Base-by-base conservation (phyloP, 176 grass and related monocot species). In the Juncus effusus region DNA sequence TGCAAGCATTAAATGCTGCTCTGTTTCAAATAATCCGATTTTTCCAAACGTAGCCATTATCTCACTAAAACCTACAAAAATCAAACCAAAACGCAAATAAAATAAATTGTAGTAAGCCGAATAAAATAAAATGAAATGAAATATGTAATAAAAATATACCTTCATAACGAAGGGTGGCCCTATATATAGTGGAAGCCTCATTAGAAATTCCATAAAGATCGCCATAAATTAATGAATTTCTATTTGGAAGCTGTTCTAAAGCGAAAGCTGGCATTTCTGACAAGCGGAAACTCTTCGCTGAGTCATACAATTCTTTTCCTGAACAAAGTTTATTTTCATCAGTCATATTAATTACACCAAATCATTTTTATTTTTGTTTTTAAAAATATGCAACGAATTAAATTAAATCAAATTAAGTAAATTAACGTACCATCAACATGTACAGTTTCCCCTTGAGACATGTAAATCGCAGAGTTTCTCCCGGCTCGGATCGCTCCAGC, bases 91-190 rank as follows among this genome's bases (percentile, higher is more conserved):
- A 51, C 54, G 28, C 14, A 14, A 61, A 61, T 44, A 16, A 38
- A 13, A 44, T 19, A 28, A 3, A 13, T 14, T 58, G 10, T 15
- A 16, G 72, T 16, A 61, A 69, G 13, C 38, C 16, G 3, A 65
- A n/a, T 37, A 51, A 6, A 5, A 76, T 51, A 49, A 51, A 61
- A 60, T 60, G 51, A 49, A 12, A 59, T 14, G 64, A 67, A n/a
- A 14, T 28, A 28, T 28, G 19, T 28, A 28, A 28, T 50, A 15
- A 42, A 37, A 60, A 58, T 42, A 77, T 72, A 73, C 93, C 93
- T 92, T 92, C 93, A 19, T 97, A 97, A 67, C 85, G 88, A 77
- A 97, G 88, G 65, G 93, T 97, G 67, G 85, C 88, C 76, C 88
- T 97, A 72, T 85, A 92, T 61, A 97, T 62, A 2, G 85, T 92